A percentile compares a stretch with the other conserved stretches of the same genome.
Conservation (phyloP, 148 eudicot genomes). For the Rhododendron ovatum region DNA sequence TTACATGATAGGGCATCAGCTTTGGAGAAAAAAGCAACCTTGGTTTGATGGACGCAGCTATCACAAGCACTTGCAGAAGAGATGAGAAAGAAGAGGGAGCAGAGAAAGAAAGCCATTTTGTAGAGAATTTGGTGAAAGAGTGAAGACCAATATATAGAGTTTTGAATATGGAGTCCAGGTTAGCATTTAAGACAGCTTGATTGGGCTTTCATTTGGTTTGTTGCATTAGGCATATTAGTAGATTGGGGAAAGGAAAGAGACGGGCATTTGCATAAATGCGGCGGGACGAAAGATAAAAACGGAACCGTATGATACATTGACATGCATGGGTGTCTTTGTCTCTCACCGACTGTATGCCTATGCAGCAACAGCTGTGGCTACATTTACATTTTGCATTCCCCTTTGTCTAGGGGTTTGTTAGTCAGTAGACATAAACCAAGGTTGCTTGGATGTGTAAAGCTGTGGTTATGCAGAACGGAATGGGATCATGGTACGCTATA, state of each 20-base stretch:
- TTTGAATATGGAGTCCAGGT: neutral
- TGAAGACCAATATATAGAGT: neutral
- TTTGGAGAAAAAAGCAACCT: constrained; percentile 41
- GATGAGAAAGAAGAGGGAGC: constrained; percentile 19
- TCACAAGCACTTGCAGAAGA: constrained; percentile 50
- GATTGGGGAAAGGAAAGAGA: constrained; percentile 12
- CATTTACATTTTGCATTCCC: neutral
- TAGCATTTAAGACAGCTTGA: neutral
- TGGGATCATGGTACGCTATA: neutral
- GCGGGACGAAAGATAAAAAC: neutral
- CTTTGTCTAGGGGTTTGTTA: neutral
- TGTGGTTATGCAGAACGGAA: neutral
- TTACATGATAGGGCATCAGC: constrained; percentile 57
- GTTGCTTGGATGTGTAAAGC: neutral
- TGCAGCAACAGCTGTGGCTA: neutral
- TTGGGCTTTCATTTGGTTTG: neutral
- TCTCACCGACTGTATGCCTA: constrained; percentile 5
- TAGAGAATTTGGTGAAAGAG: neutral
- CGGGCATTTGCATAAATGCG: constrained; percentile 5
- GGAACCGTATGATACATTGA: neutral
- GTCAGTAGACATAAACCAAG: neutral
- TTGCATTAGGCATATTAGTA: neutral
- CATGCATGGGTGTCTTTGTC: neutral
- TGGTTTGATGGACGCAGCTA: constrained; percentile 55
- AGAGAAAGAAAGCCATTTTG: constrained; percentile 22